Conservation (phyloP, 768 basidiomycete species). For the Pulveroboletus ravenelii region DNA sequence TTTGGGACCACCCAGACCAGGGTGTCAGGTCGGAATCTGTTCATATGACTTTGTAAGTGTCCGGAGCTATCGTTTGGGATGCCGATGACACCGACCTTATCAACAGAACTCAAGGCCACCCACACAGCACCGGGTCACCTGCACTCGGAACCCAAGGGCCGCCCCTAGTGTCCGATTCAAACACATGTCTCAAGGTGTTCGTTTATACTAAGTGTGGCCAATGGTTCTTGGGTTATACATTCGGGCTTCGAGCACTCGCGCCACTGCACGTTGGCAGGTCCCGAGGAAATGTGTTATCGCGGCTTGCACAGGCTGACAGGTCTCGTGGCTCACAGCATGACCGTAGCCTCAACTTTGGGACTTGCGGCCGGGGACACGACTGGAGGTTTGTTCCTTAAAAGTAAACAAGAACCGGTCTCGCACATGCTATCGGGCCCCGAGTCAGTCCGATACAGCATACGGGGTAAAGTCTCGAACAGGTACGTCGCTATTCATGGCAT, state of each 20-base stretch:
- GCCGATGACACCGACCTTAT: neutral
- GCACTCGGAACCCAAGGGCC: neutral
- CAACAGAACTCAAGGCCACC: too few relatives aligned
- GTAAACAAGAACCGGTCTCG: neutral
- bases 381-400: neutral
- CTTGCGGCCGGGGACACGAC: neutral
- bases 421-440: neutral
- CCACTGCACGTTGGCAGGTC: neutral
- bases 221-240: neutral
- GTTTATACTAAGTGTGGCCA: too few relatives aligned
- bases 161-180: neutral
- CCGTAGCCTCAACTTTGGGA: neutral
- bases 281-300: neutral
- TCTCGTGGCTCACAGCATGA: neutral
- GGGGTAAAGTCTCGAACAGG: neutral
- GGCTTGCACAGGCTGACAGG: neutral
- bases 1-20: neutral
- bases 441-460: neutral
- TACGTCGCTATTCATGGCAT: neutral
- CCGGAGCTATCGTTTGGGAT: neutral
- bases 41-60: neutral
- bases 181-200: neutral
- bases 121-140: neutral
- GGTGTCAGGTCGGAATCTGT: neutral
- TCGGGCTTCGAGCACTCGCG: neutral